These are phyloP conservation scores for Bimuria novae-zelandiae DNA, from an alignment of 2,329 filamentous ascomycete genomes.

Conservation along the genomic window DNA sequence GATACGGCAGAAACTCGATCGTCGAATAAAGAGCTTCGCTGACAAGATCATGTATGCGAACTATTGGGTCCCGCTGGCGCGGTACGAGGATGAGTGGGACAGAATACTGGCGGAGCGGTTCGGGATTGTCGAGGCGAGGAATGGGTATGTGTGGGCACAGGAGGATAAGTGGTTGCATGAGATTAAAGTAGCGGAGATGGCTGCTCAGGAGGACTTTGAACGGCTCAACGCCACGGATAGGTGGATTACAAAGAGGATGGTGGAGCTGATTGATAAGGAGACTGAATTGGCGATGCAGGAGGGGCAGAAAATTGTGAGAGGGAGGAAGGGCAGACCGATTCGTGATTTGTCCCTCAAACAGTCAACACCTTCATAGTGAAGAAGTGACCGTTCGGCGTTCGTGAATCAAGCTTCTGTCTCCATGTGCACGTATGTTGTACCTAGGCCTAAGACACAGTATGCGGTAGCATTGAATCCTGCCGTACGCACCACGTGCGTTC, in stretches of 20 bases:
- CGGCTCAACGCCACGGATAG: conserved; percentile 33
- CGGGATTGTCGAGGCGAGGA: conserved; percentile 24
- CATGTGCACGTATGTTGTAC: too few species aligned
- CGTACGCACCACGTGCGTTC: too few species aligned
- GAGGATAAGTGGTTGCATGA: conserved; percentile 38
- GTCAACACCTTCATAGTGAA: too few species aligned
- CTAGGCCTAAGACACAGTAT: too few species aligned
- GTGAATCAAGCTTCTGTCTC: too few species aligned
- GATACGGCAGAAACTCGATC: conserved; percentile 57
- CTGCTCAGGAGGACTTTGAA: conserved; percentile 21
- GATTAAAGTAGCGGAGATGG: conserved; percentile 22
- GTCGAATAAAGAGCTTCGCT: conserved; percentile 51
- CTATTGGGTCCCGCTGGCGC: conserved; percentile 46
- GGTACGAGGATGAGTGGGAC: conserved; percentile 58
- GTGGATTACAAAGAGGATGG: conserved; percentile 48
- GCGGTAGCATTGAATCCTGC: too few species aligned
- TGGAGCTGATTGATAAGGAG: conserved; percentile 55
- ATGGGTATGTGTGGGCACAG: conserved; percentile 15
- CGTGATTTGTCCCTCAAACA: conserved; percentile 14
- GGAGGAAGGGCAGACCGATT: conserved; percentile 31
- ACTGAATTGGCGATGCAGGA: conserved; percentile 49
- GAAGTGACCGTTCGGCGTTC: too few species aligned
- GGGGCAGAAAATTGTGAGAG: conserved; percentile 34
- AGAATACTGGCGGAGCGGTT: conserved; percentile 33
- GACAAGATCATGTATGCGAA: conserved; percentile 49